Evolutionary conservation across 2,329 filamentous ascomycete genomes (phyloP).

Genomic region (Aspergillus sojae): DNA sequence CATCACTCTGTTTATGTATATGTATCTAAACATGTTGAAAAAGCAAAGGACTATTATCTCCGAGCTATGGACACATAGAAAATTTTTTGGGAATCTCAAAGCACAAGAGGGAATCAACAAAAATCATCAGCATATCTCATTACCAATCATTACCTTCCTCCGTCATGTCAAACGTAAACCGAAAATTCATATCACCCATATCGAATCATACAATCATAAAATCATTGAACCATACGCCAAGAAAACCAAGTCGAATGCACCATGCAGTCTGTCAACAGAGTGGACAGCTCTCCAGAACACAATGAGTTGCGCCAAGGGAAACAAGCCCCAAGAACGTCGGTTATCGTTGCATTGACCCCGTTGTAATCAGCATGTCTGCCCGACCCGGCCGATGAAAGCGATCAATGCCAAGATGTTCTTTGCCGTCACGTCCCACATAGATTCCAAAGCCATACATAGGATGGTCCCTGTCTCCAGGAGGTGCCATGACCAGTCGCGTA

Average conservation of each 20-base stretch:
- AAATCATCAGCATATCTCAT: slow-evolving; percentile 15
- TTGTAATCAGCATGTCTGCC: slow-evolving; percentile 48
- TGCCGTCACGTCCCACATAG: slow-evolving; percentile 60
- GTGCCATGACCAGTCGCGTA: slow-evolving; percentile 63
- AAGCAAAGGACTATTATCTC: neutral
- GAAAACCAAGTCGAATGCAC: neutral
- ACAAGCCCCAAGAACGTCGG: neutral
- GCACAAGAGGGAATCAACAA: neutral
- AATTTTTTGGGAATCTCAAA: neutral
- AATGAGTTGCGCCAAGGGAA: neutral
- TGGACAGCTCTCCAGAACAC: neutral
- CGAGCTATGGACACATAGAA: neutral
- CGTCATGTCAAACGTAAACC: neutral
- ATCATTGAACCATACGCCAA: slow-evolving; percentile 7
- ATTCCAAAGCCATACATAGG: slow-evolving; percentile 60
- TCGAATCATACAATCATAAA: slow-evolving; percentile 6
- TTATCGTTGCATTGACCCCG: slow-evolving; percentile 28
- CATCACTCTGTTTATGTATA: neutral
- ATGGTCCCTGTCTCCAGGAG: slow-evolving; percentile 39
- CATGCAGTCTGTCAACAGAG: no score
- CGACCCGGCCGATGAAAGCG: slow-evolving; percentile 50
- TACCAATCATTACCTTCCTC: slow-evolving; percentile 14
- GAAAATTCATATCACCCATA: neutral
- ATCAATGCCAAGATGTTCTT: slow-evolving; percentile 63
- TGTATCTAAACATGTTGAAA: neutral